Conservation (phyloP, 345 rosid species). For the Populus nigra region DNA sequence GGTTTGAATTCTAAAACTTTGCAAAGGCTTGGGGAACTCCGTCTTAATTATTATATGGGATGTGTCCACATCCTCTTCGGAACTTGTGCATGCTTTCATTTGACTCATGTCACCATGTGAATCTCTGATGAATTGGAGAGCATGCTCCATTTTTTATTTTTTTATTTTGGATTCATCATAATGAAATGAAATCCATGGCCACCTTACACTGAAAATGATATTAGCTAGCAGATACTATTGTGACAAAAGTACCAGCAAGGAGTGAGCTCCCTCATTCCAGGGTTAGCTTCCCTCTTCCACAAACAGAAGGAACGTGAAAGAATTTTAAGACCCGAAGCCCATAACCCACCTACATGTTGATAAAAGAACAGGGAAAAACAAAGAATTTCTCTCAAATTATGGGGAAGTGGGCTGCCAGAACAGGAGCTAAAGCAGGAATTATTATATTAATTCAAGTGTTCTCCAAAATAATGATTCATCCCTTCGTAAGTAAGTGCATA, state of each 20-base stretch:
- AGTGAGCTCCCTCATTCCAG: background rate
- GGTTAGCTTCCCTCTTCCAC: background rate
- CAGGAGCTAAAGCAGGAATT: background rate
- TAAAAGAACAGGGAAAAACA: background rate
- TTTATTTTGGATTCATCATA: background rate
- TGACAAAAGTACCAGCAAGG: conserved; percentile 20
- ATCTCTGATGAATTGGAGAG: conserved; percentile 1
- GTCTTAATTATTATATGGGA: background rate
- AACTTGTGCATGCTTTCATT: conserved; percentile 24
- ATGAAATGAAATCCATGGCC: background rate
- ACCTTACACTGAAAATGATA: conserved; percentile 7
- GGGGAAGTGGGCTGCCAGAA: background rate
- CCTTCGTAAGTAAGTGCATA: background rate
- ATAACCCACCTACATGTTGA: background rate
- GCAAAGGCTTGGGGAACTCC: conserved; percentile 12
- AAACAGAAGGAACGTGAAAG: background rate
- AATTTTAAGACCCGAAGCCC: background rate
- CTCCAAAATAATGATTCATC: background rate
- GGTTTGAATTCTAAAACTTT: conserved; percentile 18
- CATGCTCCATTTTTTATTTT: conserved; percentile 8
- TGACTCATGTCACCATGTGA: conserved; percentile 32
- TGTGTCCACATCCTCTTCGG: conserved; percentile 35
- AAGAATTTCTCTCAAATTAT: background rate
- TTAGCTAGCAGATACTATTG: conserved; percentile 6
- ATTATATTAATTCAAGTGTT: background rate